Evolutionary conservation across 2,329 filamentous ascomycete genomes (phyloP).

Genomic region (Talaromyces piceae): DNA sequence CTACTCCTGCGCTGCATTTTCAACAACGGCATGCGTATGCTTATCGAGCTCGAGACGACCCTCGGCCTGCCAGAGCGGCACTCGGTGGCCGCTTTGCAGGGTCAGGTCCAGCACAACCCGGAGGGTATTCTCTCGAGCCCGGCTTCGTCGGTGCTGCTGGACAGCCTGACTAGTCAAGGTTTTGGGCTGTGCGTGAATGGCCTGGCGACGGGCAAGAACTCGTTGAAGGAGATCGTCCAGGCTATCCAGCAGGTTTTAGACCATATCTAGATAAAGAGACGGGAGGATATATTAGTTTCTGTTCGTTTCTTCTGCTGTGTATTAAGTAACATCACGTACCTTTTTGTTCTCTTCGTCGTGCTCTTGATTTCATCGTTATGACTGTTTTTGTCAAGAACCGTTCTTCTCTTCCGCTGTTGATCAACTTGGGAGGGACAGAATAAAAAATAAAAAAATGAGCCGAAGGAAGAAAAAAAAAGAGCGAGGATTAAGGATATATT

Average conservation of each 20-base stretch:
- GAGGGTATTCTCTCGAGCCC: conserved; percentile 4
- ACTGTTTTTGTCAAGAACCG: too few species aligned
- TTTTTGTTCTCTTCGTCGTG: neutral
- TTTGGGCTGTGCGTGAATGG: conserved; percentile 10
- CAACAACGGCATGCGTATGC: conserved; percentile 9
- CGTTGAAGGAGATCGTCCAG: conserved; percentile 10
- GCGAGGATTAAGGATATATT: too few species aligned
- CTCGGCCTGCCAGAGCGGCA: conserved; percentile 10
- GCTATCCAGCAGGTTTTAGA: conserved; percentile 10
- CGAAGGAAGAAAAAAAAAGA: neutral
- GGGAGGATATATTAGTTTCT: too few species aligned
- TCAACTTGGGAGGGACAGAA: neutral
- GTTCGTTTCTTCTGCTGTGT: neutral
- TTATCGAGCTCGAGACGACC: conserved; percentile 7
- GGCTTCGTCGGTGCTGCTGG: conserved; percentile 4
- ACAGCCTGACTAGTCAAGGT: conserved; percentile 6
- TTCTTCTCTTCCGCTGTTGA: neutral
- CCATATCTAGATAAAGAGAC: neutral
- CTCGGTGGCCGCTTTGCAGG: conserved; percentile 1
- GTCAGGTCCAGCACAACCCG: neutral
- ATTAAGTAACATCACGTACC: neutral
- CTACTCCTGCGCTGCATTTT: conserved; percentile 9
- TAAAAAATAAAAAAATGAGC: neutral
- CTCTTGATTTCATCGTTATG: neutral
- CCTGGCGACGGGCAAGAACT: conserved; percentile 8